Conservation (phyloP, 805 yeast species). For the Diddensiella caesifluorescens region DNA sequence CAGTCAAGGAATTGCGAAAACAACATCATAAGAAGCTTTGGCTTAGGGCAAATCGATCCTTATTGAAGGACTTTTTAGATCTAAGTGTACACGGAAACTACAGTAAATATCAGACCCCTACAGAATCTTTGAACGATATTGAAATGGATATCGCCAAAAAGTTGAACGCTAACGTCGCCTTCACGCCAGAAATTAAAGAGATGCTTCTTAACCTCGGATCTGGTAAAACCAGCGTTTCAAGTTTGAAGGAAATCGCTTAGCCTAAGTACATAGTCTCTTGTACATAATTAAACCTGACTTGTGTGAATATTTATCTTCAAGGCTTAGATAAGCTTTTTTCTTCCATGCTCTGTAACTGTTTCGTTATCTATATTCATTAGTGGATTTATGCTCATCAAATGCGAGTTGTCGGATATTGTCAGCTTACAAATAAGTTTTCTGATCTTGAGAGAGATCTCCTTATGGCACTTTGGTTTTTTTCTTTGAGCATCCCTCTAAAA, state of each 20-base stretch:
- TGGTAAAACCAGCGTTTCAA: constrained; percentile 17
- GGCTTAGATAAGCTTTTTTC: neutral
- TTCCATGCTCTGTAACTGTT: neutral
- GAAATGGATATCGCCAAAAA: constrained; percentile 8
- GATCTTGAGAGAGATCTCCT: constrained; percentile 19
- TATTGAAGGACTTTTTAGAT: constrained; percentile 7
- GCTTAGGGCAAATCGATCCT: constrained; percentile 4
- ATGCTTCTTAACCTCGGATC: constrained; percentile 15
- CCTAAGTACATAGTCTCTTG: neutral
- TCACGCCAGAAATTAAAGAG: constrained; percentile 12
- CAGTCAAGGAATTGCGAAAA: no score
- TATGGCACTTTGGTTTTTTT: constrained; percentile 20
- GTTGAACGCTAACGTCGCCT: constrained; percentile 13
- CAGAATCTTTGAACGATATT: neutral
- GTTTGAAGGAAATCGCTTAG: constrained; percentile 8
- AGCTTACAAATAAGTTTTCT: constrained; percentile 15
- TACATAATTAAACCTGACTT: constrained; percentile 4
- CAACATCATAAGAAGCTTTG: neutral
- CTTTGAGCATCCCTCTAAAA: constrained; percentile 14
- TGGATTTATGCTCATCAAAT: neutral
- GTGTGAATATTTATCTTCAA: neutral
- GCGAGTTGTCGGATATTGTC: constrained; percentile 12
- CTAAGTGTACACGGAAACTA: neutral
- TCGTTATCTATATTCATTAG: neutral
- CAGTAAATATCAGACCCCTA: neutral